phyloP scores from a whole-genome alignment of 164 flowering plant species.

The Sextonia rubra region DNA sequence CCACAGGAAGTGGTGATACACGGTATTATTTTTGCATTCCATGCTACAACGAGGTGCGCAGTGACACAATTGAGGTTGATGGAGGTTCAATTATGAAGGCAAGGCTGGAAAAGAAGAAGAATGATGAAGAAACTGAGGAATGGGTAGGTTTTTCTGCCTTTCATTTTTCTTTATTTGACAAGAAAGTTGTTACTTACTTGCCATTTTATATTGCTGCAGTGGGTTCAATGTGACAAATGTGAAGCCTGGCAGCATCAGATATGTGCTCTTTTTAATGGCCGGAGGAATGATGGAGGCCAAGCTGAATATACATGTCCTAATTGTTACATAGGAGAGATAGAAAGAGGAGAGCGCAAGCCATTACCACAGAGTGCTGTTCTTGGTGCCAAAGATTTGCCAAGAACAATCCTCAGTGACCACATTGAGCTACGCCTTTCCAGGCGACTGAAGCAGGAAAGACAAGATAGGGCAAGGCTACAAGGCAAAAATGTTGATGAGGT shows the following conservation, averaged over 20 bases:
- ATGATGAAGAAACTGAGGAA: constrained; percentile 98
- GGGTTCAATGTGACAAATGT: constrained; percentile 99
- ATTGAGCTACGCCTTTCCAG: constrained; percentile 74
- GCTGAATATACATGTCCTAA: constrained; percentile 99
- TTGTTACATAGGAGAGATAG: constrained; percentile 81
- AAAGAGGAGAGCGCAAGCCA: constrained; percentile 81
- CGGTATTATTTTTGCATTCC: constrained; percentile 90
- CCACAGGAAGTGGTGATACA: constrained; percentile 85
- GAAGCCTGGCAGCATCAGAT: constrained; percentile 99
- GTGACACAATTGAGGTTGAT: constrained; percentile 74
- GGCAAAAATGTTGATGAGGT: constrained; percentile 89
- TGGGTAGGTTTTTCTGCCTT: constrained; percentile 45
- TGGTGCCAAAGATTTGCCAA: constrained; percentile 98
- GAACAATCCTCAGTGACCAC: constrained; percentile 91
- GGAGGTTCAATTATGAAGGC: constrained; percentile 60
- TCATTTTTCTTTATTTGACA: background rate
- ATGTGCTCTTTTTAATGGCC: constrained; percentile 94
- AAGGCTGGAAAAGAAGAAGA: constrained; percentile 84
- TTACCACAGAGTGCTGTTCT: constrained; percentile 98
- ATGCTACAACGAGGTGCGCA: constrained; percentile 88
- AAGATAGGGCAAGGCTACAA: constrained; percentile 66
- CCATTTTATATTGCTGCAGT: constrained; percentile 42
- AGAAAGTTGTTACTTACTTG: background rate
- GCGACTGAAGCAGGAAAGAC: constrained; percentile 76
- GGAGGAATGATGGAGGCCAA: constrained; percentile 96